Evolutionary conservation across 352 stramenopile species (phyloP).

Genomic region (Pythium aristosporum): DNA sequence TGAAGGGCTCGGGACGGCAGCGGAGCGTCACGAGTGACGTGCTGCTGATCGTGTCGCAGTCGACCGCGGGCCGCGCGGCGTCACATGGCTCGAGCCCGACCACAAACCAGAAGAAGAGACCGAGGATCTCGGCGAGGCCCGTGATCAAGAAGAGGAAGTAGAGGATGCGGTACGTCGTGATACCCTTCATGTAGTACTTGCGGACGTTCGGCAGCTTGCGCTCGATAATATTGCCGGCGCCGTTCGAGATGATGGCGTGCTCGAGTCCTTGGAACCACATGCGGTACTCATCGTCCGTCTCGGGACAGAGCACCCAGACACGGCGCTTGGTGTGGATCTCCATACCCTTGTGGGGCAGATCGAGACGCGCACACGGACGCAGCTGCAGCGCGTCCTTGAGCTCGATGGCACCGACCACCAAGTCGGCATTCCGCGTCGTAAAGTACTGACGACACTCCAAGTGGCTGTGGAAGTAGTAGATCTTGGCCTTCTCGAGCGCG

Average conservation of each 20-base stretch:
- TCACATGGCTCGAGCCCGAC: conserved; percentile 79
- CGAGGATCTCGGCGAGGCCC: conserved; percentile 69
- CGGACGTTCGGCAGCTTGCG: conserved; percentile 85
- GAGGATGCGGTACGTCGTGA: conserved; percentile 71
- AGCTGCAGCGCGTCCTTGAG: conserved; percentile 86
- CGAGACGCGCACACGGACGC: conserved; percentile 73
- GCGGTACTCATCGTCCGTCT: conserved; percentile 84
- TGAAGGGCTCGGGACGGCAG: conserved; percentile 52
- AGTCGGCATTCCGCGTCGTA: conserved; percentile 77
- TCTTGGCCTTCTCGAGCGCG: conserved; percentile 84
- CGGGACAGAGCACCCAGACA: conserved; percentile 84
- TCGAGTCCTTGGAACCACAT: conserved; percentile 87
- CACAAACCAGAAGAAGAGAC: conserved; percentile 85
- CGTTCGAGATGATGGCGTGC: conserved; percentile 72
- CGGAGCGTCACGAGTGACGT: conserved; percentile 55
- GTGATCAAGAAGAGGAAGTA: conserved; percentile 84
- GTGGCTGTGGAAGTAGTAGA: conserved; percentile 89
- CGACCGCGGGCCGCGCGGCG: conserved; percentile 35
- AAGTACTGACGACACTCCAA: conserved; percentile 88
- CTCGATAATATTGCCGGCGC: conserved; percentile 85
- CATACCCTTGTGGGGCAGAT: conserved; percentile 85
- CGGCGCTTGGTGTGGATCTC: conserved; percentile 86
- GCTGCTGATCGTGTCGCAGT: conserved; percentile 61
- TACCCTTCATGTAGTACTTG: conserved; percentile 91
- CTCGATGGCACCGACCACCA: conserved; percentile 80